Conservation (phyloP, 139 green algal species). For the Chlorella sp. region DNA sequence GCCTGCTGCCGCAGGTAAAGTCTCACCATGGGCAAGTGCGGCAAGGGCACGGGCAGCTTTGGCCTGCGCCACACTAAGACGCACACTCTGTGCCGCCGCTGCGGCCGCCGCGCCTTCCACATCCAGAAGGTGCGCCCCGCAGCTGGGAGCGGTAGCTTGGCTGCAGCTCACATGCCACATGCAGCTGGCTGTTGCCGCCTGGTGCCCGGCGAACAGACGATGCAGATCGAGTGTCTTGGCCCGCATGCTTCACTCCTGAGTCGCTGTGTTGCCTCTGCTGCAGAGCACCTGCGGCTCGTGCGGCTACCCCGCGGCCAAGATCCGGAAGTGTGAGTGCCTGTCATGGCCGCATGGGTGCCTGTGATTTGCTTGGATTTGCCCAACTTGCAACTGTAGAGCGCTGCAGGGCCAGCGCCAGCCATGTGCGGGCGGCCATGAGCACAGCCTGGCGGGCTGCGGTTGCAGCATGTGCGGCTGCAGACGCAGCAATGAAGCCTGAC, state of each 20-base stretch:
- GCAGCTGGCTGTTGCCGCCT: too few species aligned
- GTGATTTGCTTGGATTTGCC: too few species aligned
- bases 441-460: too few species aligned
- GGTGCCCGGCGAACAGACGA: too few species aligned
- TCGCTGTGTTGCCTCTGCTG: too few species aligned
- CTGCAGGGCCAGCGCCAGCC: background rate
- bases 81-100: conserved; percentile 96
- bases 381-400: too few species aligned
- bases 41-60: conserved; percentile 83
- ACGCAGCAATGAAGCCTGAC: background rate
- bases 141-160: too few species aligned
- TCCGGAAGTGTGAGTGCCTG: conserved; percentile 91
- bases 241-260: too few species aligned
- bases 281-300: conserved; percentile 88
- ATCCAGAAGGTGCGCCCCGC: conserved; percentile 86
- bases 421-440: background rate
- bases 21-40: conserved; percentile 70
- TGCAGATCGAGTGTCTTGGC: too few species aligned
- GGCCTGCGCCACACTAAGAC: conserved; percentile 97
- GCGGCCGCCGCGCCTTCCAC: conserved; percentile 91
- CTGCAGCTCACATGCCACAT: too few species aligned
- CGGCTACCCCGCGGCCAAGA: conserved; percentile 94
- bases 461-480: too few species aligned
- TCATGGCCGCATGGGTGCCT: too few species aligned
- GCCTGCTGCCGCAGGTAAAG: background rate